Conservation (phyloP, 495 filamentous ascomycete genomes). For the Tuber umbilicatum region DNA sequence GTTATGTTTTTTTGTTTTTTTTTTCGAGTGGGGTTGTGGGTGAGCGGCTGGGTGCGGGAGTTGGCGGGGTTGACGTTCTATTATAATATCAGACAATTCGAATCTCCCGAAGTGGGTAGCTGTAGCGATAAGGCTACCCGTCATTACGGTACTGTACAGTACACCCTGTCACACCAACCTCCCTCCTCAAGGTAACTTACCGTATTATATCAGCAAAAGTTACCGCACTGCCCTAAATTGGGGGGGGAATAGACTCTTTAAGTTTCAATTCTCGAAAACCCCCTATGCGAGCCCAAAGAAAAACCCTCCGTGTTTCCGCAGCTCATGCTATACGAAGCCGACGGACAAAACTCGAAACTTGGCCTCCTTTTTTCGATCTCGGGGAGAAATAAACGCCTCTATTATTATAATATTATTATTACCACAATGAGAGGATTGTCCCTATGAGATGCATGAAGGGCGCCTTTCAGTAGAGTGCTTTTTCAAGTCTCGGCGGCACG, state of each 20-base stretch:
- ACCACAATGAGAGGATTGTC: neutral
- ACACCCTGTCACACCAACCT: neutral
- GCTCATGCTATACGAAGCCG: neutral
- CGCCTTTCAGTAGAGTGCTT: neutral
- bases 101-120: neutral
- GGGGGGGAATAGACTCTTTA: neutral
- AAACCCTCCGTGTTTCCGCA: neutral
- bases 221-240: neutral
- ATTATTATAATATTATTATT: neutral
- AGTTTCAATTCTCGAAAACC: neutral
- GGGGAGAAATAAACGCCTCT: neutral
- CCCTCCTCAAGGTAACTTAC: neutral
- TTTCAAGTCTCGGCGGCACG: neutral
- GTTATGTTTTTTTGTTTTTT: neutral
- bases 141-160: neutral
- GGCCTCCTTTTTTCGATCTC: neutral
- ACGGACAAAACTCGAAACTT: neutral
- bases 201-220: neutral
- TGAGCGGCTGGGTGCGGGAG: neutral
- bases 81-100: no score
- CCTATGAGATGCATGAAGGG: neutral
- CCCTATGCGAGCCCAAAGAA: neutral
- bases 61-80: neutral
- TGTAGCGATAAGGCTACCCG: neutral
- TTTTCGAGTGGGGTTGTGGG: no score